Percentiles rank a stretch among this genome's conserved stretches.
Evolutionary conservation across 129 eudicot genomes (phyloP).

Genomic region (Ambrosia trifida): DNA sequence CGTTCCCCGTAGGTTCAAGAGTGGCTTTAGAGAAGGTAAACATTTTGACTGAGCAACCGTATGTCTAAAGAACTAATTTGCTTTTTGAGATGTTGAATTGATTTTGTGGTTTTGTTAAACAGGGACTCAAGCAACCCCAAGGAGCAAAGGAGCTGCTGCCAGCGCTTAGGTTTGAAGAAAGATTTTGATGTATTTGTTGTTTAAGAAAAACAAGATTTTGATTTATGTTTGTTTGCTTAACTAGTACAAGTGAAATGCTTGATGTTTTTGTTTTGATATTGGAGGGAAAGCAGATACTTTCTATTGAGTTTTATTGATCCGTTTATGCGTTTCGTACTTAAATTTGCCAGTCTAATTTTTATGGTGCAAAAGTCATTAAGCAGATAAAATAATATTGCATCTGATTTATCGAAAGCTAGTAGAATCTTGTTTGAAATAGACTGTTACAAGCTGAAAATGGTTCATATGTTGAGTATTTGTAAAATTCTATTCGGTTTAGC

Average conservation of each 20-base stretch:
- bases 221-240: slow-evolving; percentile 31
- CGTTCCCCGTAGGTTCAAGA: slow-evolving; percentile 70
- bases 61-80: not conserved
- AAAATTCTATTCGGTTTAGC: too few relatives aligned
- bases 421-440: too few relatives aligned
- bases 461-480: too few relatives aligned
- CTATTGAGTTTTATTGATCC: not conserved
- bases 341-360: not conserved
- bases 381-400: too few relatives aligned
- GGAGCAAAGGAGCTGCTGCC: slow-evolving; percentile 55
- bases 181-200: slow-evolving; percentile 19
- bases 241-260: slow-evolving; percentile 1
- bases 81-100: not conserved
- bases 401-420: too few relatives aligned
- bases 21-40: slow-evolving; percentile 66
- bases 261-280: slow-evolving; percentile 23
- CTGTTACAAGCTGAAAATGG: too few relatives aligned
- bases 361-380: too few relatives aligned
- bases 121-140: slow-evolving; percentile 74
- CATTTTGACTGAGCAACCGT: not conserved
- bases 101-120: not conserved
- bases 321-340: not conserved
- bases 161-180: slow-evolving; percentile 41
- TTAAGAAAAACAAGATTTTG: slow-evolving; percentile 21
- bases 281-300: slow-evolving; percentile 25